Percentiles rank a stretch among this genome's conserved stretches.
phyloP scores from a whole-genome alignment of 768 basidiomycete genomes.

The Porpolomopsis calyptriformis region DNA sequence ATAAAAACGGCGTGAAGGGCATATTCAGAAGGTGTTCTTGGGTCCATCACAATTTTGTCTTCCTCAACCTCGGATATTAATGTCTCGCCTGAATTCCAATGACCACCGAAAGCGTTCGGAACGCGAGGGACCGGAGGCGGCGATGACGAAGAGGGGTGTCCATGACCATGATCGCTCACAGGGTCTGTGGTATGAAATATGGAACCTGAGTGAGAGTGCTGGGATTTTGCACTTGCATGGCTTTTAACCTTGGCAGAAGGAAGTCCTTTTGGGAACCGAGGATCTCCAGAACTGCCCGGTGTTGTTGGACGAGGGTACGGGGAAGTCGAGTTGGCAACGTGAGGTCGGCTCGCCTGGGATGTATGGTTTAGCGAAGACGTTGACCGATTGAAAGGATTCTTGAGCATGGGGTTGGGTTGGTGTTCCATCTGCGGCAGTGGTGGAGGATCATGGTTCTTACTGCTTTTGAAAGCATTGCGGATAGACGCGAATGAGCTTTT shows the following conservation, averaged over 20 bases:
- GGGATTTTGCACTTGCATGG: slow-evolving; percentile 56
- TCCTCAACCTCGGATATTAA: slow-evolving; percentile 46
- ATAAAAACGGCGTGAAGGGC: slow-evolving; percentile 84
- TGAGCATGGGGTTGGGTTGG: slow-evolving; percentile 58
- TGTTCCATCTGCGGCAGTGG: slow-evolving; percentile 67
- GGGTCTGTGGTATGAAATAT: slow-evolving; percentile 59
- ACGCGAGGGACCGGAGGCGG: slow-evolving; percentile 76
- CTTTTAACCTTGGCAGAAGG: slow-evolving; percentile 37
- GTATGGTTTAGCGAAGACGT: slow-evolving; percentile 60
- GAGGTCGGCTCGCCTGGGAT: slow-evolving; percentile 21
- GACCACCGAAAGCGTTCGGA: slow-evolving; percentile 45
- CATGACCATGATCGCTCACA: slow-evolving; percentile 57
- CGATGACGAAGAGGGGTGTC: slow-evolving; percentile 39
- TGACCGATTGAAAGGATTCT: slow-evolving; percentile 76
- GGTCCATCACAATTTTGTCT: slow-evolving; percentile 57
- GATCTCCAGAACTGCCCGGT: slow-evolving; percentile 38
- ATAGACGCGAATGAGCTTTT: slow-evolving; percentile 82
- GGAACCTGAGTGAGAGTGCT: slow-evolving; percentile 70
- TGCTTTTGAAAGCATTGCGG: slow-evolving; percentile 75
- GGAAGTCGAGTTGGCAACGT: slow-evolving; percentile 35
- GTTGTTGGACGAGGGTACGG: slow-evolving; percentile 52
- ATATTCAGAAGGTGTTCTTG: slow-evolving; percentile 79
- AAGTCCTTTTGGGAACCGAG: slow-evolving; percentile 22
- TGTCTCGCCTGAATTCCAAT: slow-evolving; percentile 39
- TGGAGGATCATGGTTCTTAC: slow-evolving; percentile 53